Conservation (phyloP, 345 rosid species). For the Gossypium mustelinum region DNA sequence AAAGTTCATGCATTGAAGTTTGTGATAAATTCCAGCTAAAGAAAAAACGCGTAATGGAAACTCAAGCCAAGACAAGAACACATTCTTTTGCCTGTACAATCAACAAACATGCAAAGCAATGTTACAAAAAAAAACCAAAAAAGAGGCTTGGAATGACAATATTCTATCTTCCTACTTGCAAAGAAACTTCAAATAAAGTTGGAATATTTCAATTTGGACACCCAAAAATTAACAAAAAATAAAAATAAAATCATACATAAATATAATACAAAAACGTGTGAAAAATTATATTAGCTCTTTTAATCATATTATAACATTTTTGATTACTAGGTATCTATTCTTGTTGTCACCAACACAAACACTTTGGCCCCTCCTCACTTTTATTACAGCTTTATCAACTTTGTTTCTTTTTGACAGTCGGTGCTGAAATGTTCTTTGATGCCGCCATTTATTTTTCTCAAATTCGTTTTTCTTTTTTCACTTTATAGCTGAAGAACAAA, state of each 20-base stretch:
- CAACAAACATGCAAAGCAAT: neutral
- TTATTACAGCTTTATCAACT: slow-evolving; percentile 14
- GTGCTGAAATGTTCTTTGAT: slow-evolving; percentile 7
- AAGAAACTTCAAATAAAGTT: neutral
- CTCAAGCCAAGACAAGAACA: neutral
- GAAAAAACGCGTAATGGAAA: neutral
- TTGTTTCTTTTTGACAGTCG: slow-evolving; percentile 25
- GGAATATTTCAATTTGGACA: neutral
- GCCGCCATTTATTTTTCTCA: no score
- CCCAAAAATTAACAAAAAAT: neutral
- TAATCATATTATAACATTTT: neutral
- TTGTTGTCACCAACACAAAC: slow-evolving; percentile 21
- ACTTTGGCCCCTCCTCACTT: slow-evolving; percentile 16
- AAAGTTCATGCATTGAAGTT: neutral
- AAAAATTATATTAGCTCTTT: neutral
- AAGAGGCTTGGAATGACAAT: neutral
- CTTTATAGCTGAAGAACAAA: neutral
- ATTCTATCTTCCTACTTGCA: neutral
- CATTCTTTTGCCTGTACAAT: neutral
- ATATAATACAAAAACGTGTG: neutral
- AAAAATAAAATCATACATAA: neutral
- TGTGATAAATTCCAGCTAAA: neutral
- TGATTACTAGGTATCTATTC: neutral
- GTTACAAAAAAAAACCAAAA: neutral
- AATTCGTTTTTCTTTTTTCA: neutral